phyloP scores from a whole-genome alignment of 225 moss, liverwort and hornwort species.

The Pseudoscleropodium purum region DNA sequence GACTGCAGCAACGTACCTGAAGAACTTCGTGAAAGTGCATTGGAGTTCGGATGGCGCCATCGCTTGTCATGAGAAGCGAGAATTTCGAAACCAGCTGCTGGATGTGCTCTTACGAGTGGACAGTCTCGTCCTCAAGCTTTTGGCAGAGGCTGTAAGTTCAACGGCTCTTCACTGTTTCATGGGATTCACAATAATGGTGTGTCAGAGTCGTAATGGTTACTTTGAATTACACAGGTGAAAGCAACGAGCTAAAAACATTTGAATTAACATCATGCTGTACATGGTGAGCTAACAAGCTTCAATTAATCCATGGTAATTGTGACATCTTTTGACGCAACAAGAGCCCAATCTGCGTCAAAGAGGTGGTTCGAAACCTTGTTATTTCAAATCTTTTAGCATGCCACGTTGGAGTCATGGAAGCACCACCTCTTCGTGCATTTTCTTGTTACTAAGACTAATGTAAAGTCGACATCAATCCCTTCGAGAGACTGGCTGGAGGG shows the following conservation, averaged over 20 bases:
- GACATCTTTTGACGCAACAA: not conserved
- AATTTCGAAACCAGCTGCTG: conserved; percentile 76
- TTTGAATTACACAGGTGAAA: not conserved
- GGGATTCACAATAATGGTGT: not conserved
- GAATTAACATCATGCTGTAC: not conserved
- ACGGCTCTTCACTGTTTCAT: not conserved
- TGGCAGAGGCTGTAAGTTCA: conserved; percentile 66
- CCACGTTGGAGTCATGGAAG: not conserved
- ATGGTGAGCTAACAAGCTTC: not conserved
- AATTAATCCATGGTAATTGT: no score
- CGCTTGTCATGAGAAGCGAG: conserved; percentile 47
- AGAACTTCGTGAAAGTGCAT: conserved; percentile 66
- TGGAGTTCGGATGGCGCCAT: conserved; percentile 56
- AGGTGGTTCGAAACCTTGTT: not conserved
- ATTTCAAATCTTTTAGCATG: not conserved
- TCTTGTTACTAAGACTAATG: not conserved
- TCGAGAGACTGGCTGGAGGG: not conserved
- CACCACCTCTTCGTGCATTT: not conserved
- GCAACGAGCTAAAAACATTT: not conserved
- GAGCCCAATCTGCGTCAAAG: not conserved
- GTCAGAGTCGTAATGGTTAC: not conserved
- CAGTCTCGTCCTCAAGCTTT: conserved; percentile 62
- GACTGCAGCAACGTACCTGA: conserved; percentile 69
- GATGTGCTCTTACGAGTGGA: conserved; percentile 70
- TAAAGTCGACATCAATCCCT: not conserved